Conservation (phyloP, 1,139 yeast species). For the Zygotorulaspora mrakii region DNA sequence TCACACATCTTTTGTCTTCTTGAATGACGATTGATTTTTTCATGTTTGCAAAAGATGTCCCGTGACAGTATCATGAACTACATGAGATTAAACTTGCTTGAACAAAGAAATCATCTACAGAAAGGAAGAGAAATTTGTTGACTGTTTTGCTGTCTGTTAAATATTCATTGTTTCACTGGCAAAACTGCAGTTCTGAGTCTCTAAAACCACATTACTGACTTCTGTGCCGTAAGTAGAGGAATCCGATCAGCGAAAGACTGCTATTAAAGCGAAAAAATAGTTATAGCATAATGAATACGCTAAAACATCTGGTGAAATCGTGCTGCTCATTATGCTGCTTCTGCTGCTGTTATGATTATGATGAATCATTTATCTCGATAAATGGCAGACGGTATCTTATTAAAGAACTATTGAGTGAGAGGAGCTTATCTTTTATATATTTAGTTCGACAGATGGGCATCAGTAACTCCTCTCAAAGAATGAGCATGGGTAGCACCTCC, state of each 20-base stretch:
- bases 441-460: conserved; percentile 50
- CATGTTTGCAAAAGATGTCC: conserved; percentile 1
- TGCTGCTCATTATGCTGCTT: conserved; percentile 18
- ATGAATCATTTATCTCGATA: conserved; percentile 34
- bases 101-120: too few species aligned
- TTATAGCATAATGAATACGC: conserved; percentile 8
- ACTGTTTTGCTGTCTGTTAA: too few species aligned
- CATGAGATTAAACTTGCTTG: background rate
- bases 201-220: too few species aligned
- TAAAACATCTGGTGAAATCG: conserved; percentile 9
- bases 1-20: background rate
- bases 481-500: conserved; percentile 36
- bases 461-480: conserved; percentile 1
- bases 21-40: conserved; percentile 1
- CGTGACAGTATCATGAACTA: background rate
- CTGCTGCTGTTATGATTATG: conserved; percentile 18
- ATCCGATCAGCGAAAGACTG: too few species aligned
- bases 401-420: conserved; percentile 76
- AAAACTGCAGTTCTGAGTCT: too few species aligned
- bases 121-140: too few species aligned
- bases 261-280: background rate
- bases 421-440: conserved; percentile 88
- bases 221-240: too few species aligned
- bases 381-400: conserved; percentile 44
- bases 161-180: background rate